A percentile compares a stretch with the other conserved stretches of the same genome.
Conservation (phyloP, 2,329 filamentous ascomycete species). For the Cordyceps tenuipes region DNA sequence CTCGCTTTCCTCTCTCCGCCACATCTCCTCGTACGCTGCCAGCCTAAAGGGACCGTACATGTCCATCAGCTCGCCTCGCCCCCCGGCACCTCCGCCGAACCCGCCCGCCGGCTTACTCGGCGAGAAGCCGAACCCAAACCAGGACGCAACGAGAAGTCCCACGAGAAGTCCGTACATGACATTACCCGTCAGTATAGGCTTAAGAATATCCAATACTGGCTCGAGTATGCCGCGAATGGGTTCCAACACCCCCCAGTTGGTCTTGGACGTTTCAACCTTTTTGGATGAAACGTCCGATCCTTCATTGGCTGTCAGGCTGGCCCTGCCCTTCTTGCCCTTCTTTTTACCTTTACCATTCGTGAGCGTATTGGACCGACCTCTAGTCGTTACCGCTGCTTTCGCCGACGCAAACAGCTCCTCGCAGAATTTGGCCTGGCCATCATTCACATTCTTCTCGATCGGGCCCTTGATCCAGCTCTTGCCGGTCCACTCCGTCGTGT, state of each 20-base stretch:
- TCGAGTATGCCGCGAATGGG: conserved; percentile 62
- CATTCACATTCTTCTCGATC: conserved; percentile 91
- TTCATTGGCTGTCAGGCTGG: conserved; percentile 35
- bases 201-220: conserved; percentile 60
- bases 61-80: conserved; percentile 15
- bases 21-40: conserved; percentile 87
- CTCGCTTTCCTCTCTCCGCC: conserved; percentile 78
- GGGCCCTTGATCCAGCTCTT: conserved; percentile 99
- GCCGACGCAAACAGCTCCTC: conserved; percentile 71
- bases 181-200: conserved; percentile 66
- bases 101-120: conserved; percentile 28
- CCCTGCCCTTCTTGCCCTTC: conserved; percentile 47
- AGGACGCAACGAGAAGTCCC: conserved; percentile 63
- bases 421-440: conserved; percentile 77
- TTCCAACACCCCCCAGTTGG: conserved; percentile 74
- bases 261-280: conserved; percentile 32
- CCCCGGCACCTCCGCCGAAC: conserved; percentile 23
- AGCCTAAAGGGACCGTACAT: conserved; percentile 53
- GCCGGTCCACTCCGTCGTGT: conserved; percentile 88
- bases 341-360: conserved; percentile 52
- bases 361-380: conserved; percentile 41
- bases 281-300: conserved; percentile 30
- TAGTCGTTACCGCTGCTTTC: conserved; percentile 62
- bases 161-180: conserved; percentile 68
- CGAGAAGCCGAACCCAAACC: conserved; percentile 56